A percentile compares a stretch with the other conserved stretches of the same genome.
Evolutionary conservation across 768 basidiomycete genomes (phyloP).

Genomic region (Rhodosporidiobolus sp.): DNA sequence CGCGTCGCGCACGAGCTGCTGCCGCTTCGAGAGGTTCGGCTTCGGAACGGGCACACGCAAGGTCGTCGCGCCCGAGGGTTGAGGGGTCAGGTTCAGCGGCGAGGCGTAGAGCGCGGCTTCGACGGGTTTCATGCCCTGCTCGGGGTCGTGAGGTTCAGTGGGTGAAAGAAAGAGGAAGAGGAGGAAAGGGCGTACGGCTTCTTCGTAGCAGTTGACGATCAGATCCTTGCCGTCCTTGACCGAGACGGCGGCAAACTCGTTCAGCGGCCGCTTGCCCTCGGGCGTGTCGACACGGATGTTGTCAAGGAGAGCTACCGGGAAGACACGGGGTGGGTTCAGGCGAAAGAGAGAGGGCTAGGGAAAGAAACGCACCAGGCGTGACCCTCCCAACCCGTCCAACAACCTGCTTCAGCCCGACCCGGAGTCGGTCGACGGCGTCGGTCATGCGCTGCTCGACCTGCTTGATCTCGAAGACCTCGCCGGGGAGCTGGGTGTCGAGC

Average conservation of each 20-base stretch:
- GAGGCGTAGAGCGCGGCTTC: constrained; percentile 38
- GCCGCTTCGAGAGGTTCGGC: constrained; percentile 33
- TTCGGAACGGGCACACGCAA: constrained; percentile 31
- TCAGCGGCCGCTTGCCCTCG: constrained; percentile 33
- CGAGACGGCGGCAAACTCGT: constrained; percentile 35
- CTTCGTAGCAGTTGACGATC: constrained; percentile 35
- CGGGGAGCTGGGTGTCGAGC: constrained; percentile 28
- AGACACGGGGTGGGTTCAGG: not conserved
- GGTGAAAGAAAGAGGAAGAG: rapidly evolving
- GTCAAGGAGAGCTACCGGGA: constrained; percentile 19
- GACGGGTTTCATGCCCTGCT: constrained; percentile 31
- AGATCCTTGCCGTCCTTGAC: constrained; percentile 40
- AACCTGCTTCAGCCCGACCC: constrained; percentile 33
- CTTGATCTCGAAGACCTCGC: constrained; percentile 28
- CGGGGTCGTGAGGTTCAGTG: not conserved
- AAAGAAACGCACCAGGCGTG: constrained; percentile 19
- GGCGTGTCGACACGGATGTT: constrained; percentile 27
- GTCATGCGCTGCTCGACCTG: constrained; percentile 20
- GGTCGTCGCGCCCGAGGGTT: constrained; percentile 19
- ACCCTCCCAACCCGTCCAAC: constrained; percentile 34
- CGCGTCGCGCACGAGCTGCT: constrained; percentile 31
- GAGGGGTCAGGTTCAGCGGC: constrained; percentile 30
- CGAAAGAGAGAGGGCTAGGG: no score
- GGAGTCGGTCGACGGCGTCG: constrained; percentile 19
- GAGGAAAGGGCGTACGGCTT: constrained; percentile 15